These are phyloP conservation scores for Pelagophyceae sp. DNA, from an alignment of 352 stramenopile species.

Conservation along the genomic window DNA sequence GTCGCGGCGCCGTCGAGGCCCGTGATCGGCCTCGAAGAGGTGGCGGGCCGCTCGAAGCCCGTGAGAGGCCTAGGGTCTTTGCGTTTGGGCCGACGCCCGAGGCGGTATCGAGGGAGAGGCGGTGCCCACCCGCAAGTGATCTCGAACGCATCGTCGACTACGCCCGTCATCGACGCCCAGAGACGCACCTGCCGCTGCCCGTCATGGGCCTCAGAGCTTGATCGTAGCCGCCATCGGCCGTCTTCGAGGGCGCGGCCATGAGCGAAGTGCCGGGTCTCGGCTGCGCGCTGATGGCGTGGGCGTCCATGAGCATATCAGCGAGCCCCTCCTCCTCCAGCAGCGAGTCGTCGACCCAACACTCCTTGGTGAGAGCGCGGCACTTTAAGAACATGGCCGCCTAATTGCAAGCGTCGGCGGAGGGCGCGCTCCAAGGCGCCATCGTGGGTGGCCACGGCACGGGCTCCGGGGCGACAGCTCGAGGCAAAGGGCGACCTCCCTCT, in stretches of 20 bases:
- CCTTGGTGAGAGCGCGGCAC: slow-evolving; percentile 47
- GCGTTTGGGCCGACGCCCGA: slow-evolving; percentile 15
- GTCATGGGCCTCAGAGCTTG: no score
- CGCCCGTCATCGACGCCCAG: no score
- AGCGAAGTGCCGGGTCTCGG: slow-evolving; percentile 59
- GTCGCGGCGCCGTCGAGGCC: slow-evolving; percentile 51
- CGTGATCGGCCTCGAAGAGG: slow-evolving; percentile 25
- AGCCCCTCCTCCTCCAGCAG: slow-evolving; percentile 78
- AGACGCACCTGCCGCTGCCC: background rate
- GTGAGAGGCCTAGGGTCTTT: slow-evolving; percentile 52
- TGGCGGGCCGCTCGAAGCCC: slow-evolving; percentile 69
- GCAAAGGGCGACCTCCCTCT: no score
- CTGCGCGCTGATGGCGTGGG: slow-evolving; percentile 75
- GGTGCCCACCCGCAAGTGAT: no score
- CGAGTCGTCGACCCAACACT: slow-evolving; percentile 80
- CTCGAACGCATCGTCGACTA: no score
- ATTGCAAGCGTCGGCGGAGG: background rate
- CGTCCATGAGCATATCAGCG: slow-evolving; percentile 77
- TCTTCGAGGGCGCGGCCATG: background rate
- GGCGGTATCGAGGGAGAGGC: no score
- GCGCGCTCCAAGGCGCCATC: no score
- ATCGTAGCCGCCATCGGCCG: no score
- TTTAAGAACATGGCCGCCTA: no score
- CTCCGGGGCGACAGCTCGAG: no score
- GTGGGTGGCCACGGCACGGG: no score